These are phyloP conservation scores for Rosa persica DNA, from an alignment of 306 rosid species.

Conservation along the genomic window DNA sequence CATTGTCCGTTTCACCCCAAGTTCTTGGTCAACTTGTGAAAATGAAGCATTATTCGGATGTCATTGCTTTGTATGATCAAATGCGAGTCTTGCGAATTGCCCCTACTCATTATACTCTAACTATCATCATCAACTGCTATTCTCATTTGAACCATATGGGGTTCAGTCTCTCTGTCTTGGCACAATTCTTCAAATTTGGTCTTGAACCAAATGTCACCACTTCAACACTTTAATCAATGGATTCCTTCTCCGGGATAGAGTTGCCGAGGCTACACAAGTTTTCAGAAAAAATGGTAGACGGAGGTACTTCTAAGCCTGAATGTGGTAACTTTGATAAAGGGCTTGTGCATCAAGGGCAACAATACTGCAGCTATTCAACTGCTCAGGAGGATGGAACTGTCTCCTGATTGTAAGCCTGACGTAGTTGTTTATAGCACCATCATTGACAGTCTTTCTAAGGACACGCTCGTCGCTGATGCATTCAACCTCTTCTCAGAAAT, in stretches of 20 bases:
- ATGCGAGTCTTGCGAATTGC: neutral
- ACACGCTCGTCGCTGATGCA: no score
- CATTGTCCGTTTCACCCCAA: conserved; percentile 23
- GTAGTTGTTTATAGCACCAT: no score
- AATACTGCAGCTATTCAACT: conserved; percentile 6
- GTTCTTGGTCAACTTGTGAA: conserved; percentile 26
- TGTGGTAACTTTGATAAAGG: conserved; percentile 30
- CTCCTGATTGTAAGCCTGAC: no score
- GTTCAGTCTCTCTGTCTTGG: conserved; percentile 9
- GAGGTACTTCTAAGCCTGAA: conserved; percentile 19
- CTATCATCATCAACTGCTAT: conserved; percentile 41
- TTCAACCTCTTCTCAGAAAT: no score
- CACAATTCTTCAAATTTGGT: conserved; percentile 30
- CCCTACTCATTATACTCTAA: conserved; percentile 26
- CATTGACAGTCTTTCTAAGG: no score
- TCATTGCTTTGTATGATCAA: conserved; percentile 25
- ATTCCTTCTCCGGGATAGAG: conserved; percentile 20
- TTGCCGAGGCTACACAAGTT: conserved; percentile 1
- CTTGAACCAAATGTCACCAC: conserved; percentile 8
- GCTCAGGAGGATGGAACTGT: no score
- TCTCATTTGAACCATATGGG: conserved; percentile 16
- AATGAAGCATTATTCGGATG: conserved; percentile 18
- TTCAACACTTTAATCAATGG: conserved; percentile 34
- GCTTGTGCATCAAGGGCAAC: conserved; percentile 26
- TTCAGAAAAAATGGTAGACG: neutral